These are phyloP conservation scores for Teunomyces tritomae DNA, from an alignment of 805 yeast species.

Conservation along the genomic window DNA sequence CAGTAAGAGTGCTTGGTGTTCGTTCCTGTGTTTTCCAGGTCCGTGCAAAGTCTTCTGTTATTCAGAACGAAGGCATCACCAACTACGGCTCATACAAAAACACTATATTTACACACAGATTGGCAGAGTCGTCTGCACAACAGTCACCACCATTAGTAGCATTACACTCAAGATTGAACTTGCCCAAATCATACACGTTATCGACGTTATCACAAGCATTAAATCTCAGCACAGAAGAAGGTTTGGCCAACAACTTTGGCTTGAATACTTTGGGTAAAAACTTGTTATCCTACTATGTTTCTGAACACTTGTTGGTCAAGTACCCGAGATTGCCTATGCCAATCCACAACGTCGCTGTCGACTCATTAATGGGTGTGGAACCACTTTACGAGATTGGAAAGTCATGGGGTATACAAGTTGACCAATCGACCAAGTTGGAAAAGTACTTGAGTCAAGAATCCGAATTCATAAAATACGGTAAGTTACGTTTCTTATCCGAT, in stretches of 20 bases:
- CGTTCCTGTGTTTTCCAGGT: conserved; percentile 1
- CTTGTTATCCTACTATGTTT: conserved; percentile 68
- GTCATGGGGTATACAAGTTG: conserved; percentile 88
- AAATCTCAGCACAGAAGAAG: conserved; percentile 49
- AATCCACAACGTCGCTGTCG: conserved; percentile 71
- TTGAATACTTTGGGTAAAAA: conserved; percentile 80
- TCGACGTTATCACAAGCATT: conserved; percentile 79
- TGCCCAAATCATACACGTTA: conserved; percentile 55
- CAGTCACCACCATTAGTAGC: conserved; percentile 74
- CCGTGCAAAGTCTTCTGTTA: neutral
- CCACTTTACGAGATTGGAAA: conserved; percentile 67
- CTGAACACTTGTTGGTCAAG: conserved; percentile 67
- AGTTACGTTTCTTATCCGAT: conserved; percentile 49
- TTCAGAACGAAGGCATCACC: conserved; percentile 13
- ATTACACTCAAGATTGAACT: conserved; percentile 69
- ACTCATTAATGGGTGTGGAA: conserved; percentile 67
- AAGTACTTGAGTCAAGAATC: conserved; percentile 70
- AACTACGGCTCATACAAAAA: conserved; percentile 42
- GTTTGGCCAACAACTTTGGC: conserved; percentile 69
- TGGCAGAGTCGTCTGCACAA: conserved; percentile 46
- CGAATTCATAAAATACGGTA: conserved; percentile 66
- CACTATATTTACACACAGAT: conserved; percentile 42
- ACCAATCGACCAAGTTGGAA: conserved; percentile 58
- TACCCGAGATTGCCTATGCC: conserved; percentile 90
- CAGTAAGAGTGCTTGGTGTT: conserved; percentile 1